Evolutionary conservation across 1,284 basidiomycete genomes (phyloP).

Genomic region (Leucoagaricus sp.): DNA sequence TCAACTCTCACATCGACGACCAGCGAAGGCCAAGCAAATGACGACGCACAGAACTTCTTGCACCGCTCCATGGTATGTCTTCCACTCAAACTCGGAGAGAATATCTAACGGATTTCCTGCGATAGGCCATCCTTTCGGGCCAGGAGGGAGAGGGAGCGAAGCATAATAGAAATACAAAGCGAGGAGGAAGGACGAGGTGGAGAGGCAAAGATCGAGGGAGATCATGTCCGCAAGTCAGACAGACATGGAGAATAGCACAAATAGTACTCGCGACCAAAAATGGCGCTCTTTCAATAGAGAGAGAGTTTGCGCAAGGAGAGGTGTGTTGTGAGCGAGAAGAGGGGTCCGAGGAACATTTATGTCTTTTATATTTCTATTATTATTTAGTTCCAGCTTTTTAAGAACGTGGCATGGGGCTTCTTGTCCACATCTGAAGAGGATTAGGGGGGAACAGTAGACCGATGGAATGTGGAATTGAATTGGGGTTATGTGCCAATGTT

Average conservation of each 20-base stretch:
- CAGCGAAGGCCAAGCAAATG: neutral
- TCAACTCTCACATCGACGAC: neutral
- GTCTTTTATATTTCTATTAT: neutral
- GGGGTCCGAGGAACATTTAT: neutral
- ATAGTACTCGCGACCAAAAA: neutral
- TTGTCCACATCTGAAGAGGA: too few relatives aligned
- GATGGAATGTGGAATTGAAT: too few relatives aligned
- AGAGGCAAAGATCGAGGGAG: constrained; percentile 17
- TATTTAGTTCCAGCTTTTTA: neutral
- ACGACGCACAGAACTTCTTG: constrained; percentile 26
- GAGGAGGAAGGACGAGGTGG: constrained; percentile 16
- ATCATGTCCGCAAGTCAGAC: constrained; percentile 13
- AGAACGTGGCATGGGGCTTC: neutral
- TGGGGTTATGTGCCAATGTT: too few relatives aligned
- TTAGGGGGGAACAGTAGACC: too few relatives aligned
- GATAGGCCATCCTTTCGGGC: constrained; percentile 32
- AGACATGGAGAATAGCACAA: neutral
- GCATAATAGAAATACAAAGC: constrained; percentile 16
- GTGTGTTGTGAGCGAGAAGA: neutral
- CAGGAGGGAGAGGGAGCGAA: constrained; percentile 33
- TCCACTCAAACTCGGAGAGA: constrained; percentile 35
- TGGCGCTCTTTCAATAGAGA: neutral
- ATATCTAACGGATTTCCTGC: constrained; percentile 35
- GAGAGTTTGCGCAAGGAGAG: neutral
- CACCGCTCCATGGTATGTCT: constrained; percentile 36